Percentiles rank a stretch among this genome's conserved stretches.
These are phyloP conservation scores for Lasiodiplodia theobromae DNA, from an alignment of 2,329 filamentous ascomycete genomes.

Conservation along the genomic window DNA sequence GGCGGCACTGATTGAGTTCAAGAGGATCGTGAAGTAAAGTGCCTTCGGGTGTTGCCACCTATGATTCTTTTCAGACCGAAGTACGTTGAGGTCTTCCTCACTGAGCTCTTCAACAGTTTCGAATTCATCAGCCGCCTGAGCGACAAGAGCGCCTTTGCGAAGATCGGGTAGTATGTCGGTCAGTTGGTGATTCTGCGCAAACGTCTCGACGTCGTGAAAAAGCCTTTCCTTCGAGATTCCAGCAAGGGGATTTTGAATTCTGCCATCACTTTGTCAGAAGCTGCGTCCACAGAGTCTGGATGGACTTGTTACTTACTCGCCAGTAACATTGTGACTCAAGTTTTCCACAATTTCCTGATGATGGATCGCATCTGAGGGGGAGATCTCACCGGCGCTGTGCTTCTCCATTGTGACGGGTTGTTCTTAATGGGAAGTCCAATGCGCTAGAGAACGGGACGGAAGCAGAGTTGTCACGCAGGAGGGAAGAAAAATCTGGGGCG, in stretches of 20 bases:
- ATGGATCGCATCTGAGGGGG: conserved; percentile 34
- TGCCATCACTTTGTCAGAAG: conserved; percentile 36
- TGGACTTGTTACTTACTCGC: conserved; percentile 38
- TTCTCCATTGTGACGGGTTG: background rate
- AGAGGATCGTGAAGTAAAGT: conserved; percentile 71
- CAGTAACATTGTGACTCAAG: conserved; percentile 40
- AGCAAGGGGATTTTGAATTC: conserved; percentile 64
- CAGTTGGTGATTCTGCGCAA: conserved; percentile 66
- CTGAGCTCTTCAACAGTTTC: conserved; percentile 68
- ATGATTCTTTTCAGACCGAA: conserved; percentile 69
- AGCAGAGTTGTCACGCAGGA: too few relatives aligned
- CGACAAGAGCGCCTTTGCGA: conserved; percentile 74
- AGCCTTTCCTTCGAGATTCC: conserved; percentile 61
- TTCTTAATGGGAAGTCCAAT: too few relatives aligned
- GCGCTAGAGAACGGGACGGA: too few relatives aligned
- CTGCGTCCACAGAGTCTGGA: background rate
- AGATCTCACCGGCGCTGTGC: too few relatives aligned
- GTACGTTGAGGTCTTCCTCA: conserved; percentile 65
- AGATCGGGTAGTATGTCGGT: conserved; percentile 65
- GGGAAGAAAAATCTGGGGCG: background rate
- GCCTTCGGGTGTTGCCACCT: conserved; percentile 70
- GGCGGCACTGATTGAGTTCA: conserved; percentile 73
- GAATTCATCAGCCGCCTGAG: conserved; percentile 70
- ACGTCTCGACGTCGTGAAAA: conserved; percentile 63
- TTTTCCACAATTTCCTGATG: conserved; percentile 38